Evolutionary conservation across 1,139 yeast genomes (phyloP), one percentile per base, ranked within the genome.

Genomic region (Lipomyces yarrowii): DNA sequence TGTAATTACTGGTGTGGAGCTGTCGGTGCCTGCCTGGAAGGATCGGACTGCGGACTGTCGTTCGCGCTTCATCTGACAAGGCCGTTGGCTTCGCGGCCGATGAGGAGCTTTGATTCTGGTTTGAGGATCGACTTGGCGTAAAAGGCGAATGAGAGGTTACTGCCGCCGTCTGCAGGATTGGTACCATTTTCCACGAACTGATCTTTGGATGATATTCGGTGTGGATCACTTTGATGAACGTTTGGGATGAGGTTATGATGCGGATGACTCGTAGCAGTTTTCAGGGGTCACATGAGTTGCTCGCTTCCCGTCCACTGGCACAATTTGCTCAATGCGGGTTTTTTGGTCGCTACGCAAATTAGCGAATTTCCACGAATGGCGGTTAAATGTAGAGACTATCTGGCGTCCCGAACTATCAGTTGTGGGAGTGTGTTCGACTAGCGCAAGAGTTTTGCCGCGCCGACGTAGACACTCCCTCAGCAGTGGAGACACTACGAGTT

Each of bases 151-250:
- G 4, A 3, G 58, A 37, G 26, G 58, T 33, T 26, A 54, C 15
- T 33, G 56, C 56, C n/a, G 56, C 35, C 35, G 42, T 54, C 10
- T 54, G 56, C 10, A 54, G 15, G n/a, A 54, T 42, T 42, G 48
- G 48, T 21, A 21, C 48, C 48, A 42, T 42, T n/a, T 8, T 42
- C n/a, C 11, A 42, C 21, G 21, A 42, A 42, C 23, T 15, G 7
- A 8, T 42, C 23, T 42, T 42, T n/a, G 48, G 18, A n/a, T 42
- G 42, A 37, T 42, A 26, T 3, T 37, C 5, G 42, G 42, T 10
- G 15, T 15, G 15, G 13, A 8, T 1, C 42, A 15, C 42, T 37
- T 37, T 4, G 3, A 15, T 37, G 42, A 37, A 37, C 15, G 1
- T 11, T n/a, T n/a, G n/a, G n/a, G n/a, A n/a, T n/a, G n/a, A n/a